Evolutionary conservation across 108 stramenopile species (phyloP).

Genomic region (Fragilaria crotonensis): DNA sequence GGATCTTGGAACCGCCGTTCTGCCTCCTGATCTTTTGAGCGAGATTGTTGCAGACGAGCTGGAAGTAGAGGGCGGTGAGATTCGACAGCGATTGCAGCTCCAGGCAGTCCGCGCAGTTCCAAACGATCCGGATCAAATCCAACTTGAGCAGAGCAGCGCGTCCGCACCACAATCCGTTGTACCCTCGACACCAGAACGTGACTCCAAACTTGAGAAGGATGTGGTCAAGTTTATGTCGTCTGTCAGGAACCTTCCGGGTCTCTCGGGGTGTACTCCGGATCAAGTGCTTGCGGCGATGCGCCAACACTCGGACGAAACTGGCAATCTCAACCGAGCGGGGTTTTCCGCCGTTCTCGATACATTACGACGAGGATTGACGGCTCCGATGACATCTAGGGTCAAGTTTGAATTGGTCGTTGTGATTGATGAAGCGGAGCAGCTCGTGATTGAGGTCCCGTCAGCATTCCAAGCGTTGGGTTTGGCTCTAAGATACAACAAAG

Average conservation of each 20-base stretch:
- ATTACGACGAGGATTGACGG: slow-evolving; percentile 5
- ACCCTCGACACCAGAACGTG: slow-evolving; percentile 15
- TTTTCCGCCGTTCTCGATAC: slow-evolving; percentile 19
- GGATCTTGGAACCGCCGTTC: slow-evolving; percentile 23
- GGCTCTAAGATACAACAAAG: slow-evolving; percentile 19
- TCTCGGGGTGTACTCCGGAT: slow-evolving; percentile 4
- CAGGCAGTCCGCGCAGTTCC: background rate
- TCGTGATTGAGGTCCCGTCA: background rate
- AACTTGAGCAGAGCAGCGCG: too few relatives aligned
- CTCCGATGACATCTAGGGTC: background rate
- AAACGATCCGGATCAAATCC: too few relatives aligned
- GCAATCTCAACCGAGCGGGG: slow-evolving; percentile 11
- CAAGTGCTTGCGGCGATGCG: slow-evolving; percentile 5
- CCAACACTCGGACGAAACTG: slow-evolving; percentile 8
- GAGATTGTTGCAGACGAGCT: slow-evolving; percentile 9
- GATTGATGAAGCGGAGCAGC: background rate
- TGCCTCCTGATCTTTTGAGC: slow-evolving; percentile 19
- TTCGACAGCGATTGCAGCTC: background rate
- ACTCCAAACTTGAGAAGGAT: slow-evolving; percentile 4
- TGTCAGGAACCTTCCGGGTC: slow-evolving; percentile 16
- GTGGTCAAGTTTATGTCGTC: slow-evolving; percentile 9
- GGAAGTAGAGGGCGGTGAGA: background rate
- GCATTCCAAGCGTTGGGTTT: slow-evolving; percentile 19
- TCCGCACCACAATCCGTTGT: background rate
- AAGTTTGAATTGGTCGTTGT: slow-evolving; percentile 10